Conservation (phyloP, 2,329 filamentous ascomycete genomes). For the Phyllosticta citriasiana region DNA sequence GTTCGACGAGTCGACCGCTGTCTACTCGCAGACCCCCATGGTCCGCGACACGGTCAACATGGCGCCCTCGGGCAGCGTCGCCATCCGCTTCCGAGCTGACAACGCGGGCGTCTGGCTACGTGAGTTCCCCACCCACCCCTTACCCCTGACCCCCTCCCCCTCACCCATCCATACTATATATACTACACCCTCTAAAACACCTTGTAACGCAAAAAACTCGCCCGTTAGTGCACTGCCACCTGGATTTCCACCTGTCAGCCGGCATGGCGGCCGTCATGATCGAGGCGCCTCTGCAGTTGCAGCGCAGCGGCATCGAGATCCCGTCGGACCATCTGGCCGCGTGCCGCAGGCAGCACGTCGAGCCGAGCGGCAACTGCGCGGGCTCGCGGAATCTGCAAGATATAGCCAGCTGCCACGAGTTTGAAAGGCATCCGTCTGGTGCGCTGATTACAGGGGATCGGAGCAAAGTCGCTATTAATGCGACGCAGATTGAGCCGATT, state of each 20-base stretch:
- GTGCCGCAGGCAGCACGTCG: neutral
- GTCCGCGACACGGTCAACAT: slow-evolving; percentile 59
- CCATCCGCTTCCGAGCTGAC: slow-evolving; percentile 47
- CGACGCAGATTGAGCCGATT: neutral
- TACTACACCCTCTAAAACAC: neutral
- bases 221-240: slow-evolving; percentile 55
- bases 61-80: slow-evolving; percentile 54
- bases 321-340: neutral
- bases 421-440: neutral
- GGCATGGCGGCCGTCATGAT: slow-evolving; percentile 23
- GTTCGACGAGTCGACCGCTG: slow-evolving; percentile 33
- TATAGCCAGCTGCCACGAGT: neutral
- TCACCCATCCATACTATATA: neutral
- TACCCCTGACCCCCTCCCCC: no score
- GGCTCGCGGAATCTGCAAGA: neutral
- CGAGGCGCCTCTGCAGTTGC: slow-evolving; percentile 19
- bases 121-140: slow-evolving; percentile 20
- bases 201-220: slow-evolving; percentile 48
- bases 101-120: slow-evolving; percentile 48
- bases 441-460: neutral
- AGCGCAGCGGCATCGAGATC: slow-evolving; percentile 1
- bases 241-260: slow-evolving; percentile 43
- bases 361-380: slow-evolving; percentile 9
- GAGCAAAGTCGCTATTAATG: neutral
- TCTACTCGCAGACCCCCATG: slow-evolving; percentile 49